Conservation (phyloP, 208 protist genomes). For the Wallacemonas rigidus region DNA sequence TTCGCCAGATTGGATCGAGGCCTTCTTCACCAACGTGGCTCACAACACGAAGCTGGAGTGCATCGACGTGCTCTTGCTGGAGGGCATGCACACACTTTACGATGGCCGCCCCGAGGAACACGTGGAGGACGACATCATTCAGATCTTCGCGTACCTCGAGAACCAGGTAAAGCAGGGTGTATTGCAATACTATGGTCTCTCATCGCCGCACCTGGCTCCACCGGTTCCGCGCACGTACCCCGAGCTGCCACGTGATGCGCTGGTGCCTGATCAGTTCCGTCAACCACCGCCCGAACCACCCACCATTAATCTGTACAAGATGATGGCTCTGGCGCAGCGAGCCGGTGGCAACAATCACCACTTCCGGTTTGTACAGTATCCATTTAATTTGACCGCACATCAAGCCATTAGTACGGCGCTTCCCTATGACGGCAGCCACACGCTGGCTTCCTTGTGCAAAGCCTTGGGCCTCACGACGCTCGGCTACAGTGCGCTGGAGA, state of each 20-base stretch:
- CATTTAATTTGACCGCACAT: constrained; percentile 82
- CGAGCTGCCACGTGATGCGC: constrained; percentile 68
- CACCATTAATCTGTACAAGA: constrained; percentile 75
- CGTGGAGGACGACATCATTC: constrained; percentile 79
- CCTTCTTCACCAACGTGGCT: constrained; percentile 87
- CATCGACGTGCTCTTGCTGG: constrained; percentile 78
- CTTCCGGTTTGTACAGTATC: constrained; percentile 88
- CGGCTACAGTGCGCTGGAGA: constrained; percentile 82
- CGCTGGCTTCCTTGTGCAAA: constrained; percentile 64
- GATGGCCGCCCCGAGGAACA: constrained; percentile 71
- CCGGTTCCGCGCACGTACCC: constrained; percentile 76
- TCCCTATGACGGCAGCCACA: constrained; percentile 85
- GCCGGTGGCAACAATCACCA: constrained; percentile 70
- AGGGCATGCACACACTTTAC: constrained; percentile 84
- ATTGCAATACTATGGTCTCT: constrained; percentile 88
- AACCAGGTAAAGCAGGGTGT: constrained; percentile 73
- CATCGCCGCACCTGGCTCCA: constrained; percentile 71
- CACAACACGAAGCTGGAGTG: constrained; percentile 86
- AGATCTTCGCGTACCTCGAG: constrained; percentile 85
- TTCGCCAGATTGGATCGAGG: constrained; percentile 87
- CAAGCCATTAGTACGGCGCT: constrained; percentile 78
- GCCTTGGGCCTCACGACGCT: constrained; percentile 72
- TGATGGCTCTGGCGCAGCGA: constrained; percentile 67
- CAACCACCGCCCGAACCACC: constrained; percentile 41
- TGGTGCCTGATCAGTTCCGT: constrained; percentile 78